These are phyloP conservation scores for Mycena latifolia DNA, from an alignment of 768 basidiomycete species.

Conservation along the genomic window DNA sequence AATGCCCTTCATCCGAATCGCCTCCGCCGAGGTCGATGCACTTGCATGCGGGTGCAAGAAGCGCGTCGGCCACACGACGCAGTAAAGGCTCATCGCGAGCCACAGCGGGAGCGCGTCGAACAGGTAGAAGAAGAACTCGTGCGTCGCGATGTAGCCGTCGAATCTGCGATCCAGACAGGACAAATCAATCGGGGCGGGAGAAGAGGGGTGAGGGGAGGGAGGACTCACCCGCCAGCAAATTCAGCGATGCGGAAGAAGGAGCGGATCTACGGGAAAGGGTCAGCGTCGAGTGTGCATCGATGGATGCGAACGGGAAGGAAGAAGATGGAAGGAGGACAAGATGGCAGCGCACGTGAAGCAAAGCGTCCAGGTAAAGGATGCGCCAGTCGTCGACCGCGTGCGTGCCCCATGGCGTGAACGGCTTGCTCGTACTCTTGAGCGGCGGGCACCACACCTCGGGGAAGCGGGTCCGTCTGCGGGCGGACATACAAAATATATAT, in stretches of 20 bases:
- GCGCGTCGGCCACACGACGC: background rate
- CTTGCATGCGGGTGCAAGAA: too few species aligned
- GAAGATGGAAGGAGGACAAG: slow-evolving; percentile 27
- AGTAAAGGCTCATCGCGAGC: background rate
- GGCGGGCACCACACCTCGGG: slow-evolving; percentile 7
- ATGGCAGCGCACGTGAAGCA: slow-evolving; percentile 18
- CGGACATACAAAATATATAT: too few species aligned
- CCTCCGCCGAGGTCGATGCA: too few species aligned
- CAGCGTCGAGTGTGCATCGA: too few species aligned
- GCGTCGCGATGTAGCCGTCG: background rate
- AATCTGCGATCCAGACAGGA: background rate
- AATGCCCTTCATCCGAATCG: too few species aligned
- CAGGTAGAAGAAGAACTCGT: background rate
- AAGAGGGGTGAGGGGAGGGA: too few species aligned
- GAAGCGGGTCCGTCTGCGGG: slow-evolving; percentile 3
- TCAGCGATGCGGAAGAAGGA: slow-evolving; percentile 17
- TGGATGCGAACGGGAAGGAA: too few species aligned
- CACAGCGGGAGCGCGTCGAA: slow-evolving; percentile 2
- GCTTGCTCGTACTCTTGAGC: background rate
- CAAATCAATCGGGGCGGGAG: too few species aligned
- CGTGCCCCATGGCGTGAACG: too few species aligned
- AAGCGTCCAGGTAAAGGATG: background rate
- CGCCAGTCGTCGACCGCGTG: slow-evolving; percentile 27
- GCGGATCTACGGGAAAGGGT: slow-evolving; percentile 39
- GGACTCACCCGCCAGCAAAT: slow-evolving; percentile 19